A percentile compares a stretch with the other conserved stretches of the same genome.
Evolutionary conservation across 1,284 basidiomycete species (phyloP).

Genomic region (Melampsora allii-populina): DNA sequence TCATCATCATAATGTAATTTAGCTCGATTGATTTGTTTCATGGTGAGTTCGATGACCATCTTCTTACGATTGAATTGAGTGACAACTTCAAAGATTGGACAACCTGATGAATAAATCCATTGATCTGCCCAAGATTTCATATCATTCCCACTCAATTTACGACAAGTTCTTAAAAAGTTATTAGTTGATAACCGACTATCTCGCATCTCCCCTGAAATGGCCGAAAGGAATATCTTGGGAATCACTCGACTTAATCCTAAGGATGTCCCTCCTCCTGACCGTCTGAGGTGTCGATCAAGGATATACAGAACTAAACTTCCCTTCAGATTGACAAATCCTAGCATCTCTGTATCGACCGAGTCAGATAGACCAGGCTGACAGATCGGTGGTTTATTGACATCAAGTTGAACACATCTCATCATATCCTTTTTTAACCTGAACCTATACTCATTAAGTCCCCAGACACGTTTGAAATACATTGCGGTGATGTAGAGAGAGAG

Average conservation of each 20-base stretch:
- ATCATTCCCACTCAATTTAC: constrained; percentile 69
- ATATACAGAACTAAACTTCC: constrained; percentile 93
- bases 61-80: constrained; percentile 96
- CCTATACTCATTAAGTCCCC: constrained; percentile 97
- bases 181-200: constrained; percentile 69
- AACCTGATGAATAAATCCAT: constrained; percentile 98
- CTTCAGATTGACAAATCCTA: constrained; percentile 84
- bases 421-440: constrained; percentile 95
- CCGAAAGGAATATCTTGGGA: constrained; percentile 90
- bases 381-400: constrained; percentile 85
- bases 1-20: constrained; percentile 59
- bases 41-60: constrained; percentile 93
- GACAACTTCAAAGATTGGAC: constrained; percentile 82
- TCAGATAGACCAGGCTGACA: constrained; percentile 78
- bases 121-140: constrained; percentile 88
- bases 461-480: constrained; percentile 76
- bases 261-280: constrained; percentile 75
- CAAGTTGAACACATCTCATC: constrained; percentile 82
- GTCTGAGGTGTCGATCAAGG: constrained; percentile 85
- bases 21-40: constrained; percentile 82
- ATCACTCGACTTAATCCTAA: constrained; percentile 90
- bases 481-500: constrained; percentile 86
- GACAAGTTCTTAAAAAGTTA: constrained; percentile 82
- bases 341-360: constrained; percentile 47
- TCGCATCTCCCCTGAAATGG: constrained; percentile 81